Base-by-base conservation (phyloP, 768 basidiomycete genomes). In the Daedaleopsis nitida region DNA sequence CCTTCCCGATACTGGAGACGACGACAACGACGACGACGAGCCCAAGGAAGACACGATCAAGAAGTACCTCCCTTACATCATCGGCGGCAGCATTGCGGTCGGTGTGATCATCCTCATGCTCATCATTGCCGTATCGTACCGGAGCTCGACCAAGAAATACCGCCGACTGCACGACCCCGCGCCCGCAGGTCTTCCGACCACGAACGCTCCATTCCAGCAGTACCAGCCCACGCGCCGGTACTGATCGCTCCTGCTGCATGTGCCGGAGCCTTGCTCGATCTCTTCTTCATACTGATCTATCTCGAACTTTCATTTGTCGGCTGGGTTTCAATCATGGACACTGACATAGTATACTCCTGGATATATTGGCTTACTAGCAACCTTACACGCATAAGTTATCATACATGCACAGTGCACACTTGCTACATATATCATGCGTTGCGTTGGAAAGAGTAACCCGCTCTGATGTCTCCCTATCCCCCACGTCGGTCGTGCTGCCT, bases 11-110 rank as follows among this genome's bases (percentile, higher is more conserved):
- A 62, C 59, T 4, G 39, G 60, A 51, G 39, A 65, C 52, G 58
- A 64, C 47, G 59, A 64, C 39, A 55, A 59, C 45, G 53, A 38
- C 51, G 54, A 61, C 60, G 45, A 52, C 58, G 43, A 59, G 23
- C 47, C 19, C 59, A 57, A 67, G 52, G 47, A 62, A 39, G 59
- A 66, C 32, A 65, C 62, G 57, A 60, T 69, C 43, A 67, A 70
- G 55, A 68, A 66, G 52, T 70, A 71, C 63, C 57, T 70, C 45
- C 66, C 68, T 38, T 69, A 71, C 62, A 68, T 73, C 65, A 72
- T 73, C 62, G 72, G 67, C 12, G 71, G 67, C 56, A 66, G 66
- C 55, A 63, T 64, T 14, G 60, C 62, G 3, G 63, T 66, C 48
- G 72, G 65, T 4, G 16, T 64, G 1, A 57, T 64, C 50, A 35